A percentile compares a stretch with the other conserved stretches of the same genome.
Conservation (phyloP, 192 early-diverging fungal species). For the Backusella morwellensis region DNA sequence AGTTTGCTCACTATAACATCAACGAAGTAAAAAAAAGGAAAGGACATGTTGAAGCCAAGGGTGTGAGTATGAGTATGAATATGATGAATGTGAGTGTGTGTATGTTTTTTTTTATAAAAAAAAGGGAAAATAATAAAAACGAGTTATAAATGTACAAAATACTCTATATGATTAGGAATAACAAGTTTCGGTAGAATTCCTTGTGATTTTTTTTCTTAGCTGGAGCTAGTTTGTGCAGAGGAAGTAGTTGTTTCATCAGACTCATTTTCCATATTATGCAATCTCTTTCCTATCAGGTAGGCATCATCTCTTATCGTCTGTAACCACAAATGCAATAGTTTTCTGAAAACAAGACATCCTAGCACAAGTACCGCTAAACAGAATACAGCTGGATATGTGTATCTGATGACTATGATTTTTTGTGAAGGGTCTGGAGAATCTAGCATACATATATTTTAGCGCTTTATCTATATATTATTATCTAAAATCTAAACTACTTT, state of each 20-base stretch:
- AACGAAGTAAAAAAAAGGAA: constrained; percentile 3
- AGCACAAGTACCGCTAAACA: constrained; percentile 29
- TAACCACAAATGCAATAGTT: constrained; percentile 67
- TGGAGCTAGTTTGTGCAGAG: not conserved
- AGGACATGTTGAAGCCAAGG: not conserved
- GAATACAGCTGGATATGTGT: constrained; percentile 41
- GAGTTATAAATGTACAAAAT: constrained; percentile 8
- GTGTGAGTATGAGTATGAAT: not conserved
- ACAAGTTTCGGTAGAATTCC: not conserved
- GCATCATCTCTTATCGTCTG: constrained; percentile 76
- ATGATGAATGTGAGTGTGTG: not conserved
- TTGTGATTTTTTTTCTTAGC: not conserved
- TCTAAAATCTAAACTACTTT: not conserved
- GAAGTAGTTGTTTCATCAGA: not conserved
- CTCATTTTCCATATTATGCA: constrained; percentile 71
- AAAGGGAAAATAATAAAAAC: not conserved
- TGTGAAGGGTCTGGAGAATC: constrained; percentile 8
- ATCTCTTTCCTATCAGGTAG: constrained; percentile 79
- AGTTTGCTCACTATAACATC: not conserved
- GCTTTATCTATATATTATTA: not conserved
- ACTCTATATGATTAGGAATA: not conserved
- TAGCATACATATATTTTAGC: constrained; percentile 1
- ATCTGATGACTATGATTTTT: constrained; percentile 3
- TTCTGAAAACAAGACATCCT: constrained; percentile 25
- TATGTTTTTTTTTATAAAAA: not conserved